Evolutionary conservation across 2,329 filamentous ascomycete species (phyloP).

Genomic region (Aspergillus sojae): DNA sequence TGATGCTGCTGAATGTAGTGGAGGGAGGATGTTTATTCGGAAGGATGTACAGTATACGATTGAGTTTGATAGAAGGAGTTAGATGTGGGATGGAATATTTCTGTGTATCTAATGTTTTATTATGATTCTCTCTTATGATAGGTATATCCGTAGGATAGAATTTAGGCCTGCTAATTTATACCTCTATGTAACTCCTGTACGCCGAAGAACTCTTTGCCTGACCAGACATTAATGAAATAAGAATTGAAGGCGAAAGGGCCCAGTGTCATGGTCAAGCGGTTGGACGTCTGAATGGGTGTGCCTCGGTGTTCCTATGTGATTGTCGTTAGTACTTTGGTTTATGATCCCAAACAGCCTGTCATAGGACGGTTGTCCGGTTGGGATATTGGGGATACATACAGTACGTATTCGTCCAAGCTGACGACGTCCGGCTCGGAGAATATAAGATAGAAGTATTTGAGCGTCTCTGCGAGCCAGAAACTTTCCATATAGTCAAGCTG

Average conservation of each 20-base stretch:
- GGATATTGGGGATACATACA: slow-evolving; percentile 32
- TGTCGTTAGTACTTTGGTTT: slow-evolving; percentile 1
- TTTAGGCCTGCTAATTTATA: not conserved
- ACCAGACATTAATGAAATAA: not conserved
- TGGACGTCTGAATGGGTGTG: slow-evolving; percentile 41
- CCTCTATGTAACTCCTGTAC: slow-evolving; percentile 16
- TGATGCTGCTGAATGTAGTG: slow-evolving; percentile 12
- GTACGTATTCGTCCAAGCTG: slow-evolving; percentile 48
- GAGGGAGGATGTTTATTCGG: slow-evolving; percentile 35
- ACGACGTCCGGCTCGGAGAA: slow-evolving; percentile 45
- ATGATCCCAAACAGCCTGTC: not conserved
- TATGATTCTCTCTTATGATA: not conserved
- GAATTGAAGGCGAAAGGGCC: not conserved
- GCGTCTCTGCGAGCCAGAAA: slow-evolving; percentile 50
- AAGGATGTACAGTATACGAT: slow-evolving; percentile 37
- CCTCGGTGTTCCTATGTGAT: slow-evolving; percentile 41
- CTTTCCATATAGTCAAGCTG: slow-evolving; percentile 47
- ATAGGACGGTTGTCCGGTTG: not conserved
- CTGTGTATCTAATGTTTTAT: not conserved
- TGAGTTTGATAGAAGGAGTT: slow-evolving; percentile 25
- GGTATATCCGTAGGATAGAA: not conserved
- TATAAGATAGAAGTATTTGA: slow-evolving; percentile 51
- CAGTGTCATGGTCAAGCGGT: not conserved
- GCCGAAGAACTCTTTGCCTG: not conserved
- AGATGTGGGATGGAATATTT: not conserved